A percentile compares a stretch with the other conserved stretches of the same genome.
phyloP scores from a whole-genome alignment of 1,284 basidiomycete genomes.

The Ganoderma meredithae region DNA sequence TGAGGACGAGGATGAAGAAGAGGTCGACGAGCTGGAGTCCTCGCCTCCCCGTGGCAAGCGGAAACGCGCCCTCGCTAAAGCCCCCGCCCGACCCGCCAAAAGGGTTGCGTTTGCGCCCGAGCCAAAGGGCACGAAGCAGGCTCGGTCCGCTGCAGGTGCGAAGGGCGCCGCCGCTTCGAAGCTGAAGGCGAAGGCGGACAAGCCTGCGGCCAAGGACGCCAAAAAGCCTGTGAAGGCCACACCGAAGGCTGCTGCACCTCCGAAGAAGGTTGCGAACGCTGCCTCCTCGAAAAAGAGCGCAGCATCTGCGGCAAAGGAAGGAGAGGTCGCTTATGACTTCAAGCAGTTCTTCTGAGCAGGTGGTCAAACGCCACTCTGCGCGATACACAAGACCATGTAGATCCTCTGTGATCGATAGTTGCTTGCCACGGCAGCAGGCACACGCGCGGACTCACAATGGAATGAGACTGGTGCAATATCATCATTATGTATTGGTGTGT shows the following conservation, averaged over 20 bases:
- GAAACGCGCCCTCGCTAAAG: constrained; percentile 50
- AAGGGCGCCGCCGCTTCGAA: constrained; percentile 33
- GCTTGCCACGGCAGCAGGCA: background rate
- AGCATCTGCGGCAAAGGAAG: constrained; percentile 34
- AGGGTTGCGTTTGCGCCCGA: constrained; percentile 54
- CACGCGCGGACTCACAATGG: background rate
- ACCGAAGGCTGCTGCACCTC: constrained; percentile 24
- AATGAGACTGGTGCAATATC: constrained; percentile 4
- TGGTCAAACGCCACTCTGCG: background rate
- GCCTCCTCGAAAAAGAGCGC: constrained; percentile 37
- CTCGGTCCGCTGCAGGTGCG: constrained; percentile 39
- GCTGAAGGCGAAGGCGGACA: constrained; percentile 23
- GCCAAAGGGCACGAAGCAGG: constrained; percentile 44
- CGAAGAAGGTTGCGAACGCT: constrained; percentile 40
- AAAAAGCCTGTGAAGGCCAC: constrained; percentile 26
- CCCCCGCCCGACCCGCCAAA: constrained; percentile 50
- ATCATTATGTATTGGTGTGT: background rate
- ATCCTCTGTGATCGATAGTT: background rate
- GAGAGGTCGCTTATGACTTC: constrained; percentile 59
- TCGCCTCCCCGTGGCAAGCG: constrained; percentile 50
- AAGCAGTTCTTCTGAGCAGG: constrained; percentile 54
- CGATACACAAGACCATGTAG: background rate
- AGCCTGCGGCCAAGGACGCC: constrained; percentile 17
- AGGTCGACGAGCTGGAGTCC: constrained; percentile 31
- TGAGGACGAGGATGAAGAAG: constrained; percentile 31